Percentiles rank a stretch among this genome's conserved stretches.
Evolutionary conservation across 495 filamentous ascomycete species (phyloP).

Genomic region (Neurospora sp.): DNA sequence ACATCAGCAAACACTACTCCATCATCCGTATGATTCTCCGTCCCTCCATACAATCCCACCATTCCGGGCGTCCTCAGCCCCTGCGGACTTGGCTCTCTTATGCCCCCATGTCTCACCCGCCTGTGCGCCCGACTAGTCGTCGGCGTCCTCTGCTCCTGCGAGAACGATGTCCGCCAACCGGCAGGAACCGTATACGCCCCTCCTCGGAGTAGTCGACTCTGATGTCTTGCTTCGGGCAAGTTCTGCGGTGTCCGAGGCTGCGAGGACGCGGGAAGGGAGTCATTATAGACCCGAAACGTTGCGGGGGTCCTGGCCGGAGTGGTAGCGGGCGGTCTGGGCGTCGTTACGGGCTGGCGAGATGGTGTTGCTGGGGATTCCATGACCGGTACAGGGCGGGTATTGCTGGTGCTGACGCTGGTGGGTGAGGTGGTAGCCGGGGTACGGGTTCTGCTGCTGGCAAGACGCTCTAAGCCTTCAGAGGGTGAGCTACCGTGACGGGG

Average conservation of each 20-base stretch:
- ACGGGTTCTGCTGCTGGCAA: not conserved
- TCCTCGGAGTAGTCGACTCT: constrained; percentile 26
- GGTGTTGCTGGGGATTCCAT: not conserved
- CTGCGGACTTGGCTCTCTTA: constrained; percentile 18
- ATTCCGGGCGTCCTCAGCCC: constrained; percentile 30
- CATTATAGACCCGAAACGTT: constrained; percentile 37
- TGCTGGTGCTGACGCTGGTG: not conserved
- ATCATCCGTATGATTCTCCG: constrained; percentile 35
- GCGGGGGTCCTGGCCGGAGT: not conserved
- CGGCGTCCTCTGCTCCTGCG: constrained; percentile 6
- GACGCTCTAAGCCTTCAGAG: not conserved
- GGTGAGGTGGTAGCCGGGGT: not conserved
- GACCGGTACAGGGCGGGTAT: not conserved
- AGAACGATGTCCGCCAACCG: constrained; percentile 7
- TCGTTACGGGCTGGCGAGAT: not conserved
- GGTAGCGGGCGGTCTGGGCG: not conserved
- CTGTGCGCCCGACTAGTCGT: constrained; percentile 2
- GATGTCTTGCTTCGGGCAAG: constrained; percentile 41
- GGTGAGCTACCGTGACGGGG: not conserved
- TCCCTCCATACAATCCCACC: constrained; percentile 34
- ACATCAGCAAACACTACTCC: constrained; percentile 24
- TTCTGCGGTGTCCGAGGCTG: constrained; percentile 49
- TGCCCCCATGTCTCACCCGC: constrained; percentile 4
- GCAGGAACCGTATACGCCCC: constrained; percentile 37
- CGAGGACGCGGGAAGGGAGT: constrained; percentile 34